A percentile compares a stretch with the other conserved stretches of the same genome.
Evolutionary conservation across 2,329 filamentous ascomycete species (phyloP).

Genomic region (Colletotrichum sp.): DNA sequence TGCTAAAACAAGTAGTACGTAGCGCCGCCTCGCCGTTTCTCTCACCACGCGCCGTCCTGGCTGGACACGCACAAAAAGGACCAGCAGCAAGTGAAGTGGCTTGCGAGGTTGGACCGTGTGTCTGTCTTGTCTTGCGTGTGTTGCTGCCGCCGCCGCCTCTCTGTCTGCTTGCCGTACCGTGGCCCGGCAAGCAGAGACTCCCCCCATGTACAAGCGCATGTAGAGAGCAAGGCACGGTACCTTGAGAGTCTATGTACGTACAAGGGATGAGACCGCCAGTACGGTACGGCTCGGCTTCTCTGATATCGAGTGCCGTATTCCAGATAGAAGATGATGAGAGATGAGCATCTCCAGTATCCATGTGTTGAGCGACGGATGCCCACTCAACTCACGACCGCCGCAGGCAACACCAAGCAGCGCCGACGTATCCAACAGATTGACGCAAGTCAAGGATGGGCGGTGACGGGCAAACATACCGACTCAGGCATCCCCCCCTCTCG

Average conservation of each 20-base stretch:
- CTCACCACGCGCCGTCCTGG: constrained; percentile 11
- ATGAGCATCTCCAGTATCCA: not conserved
- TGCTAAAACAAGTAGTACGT: not conserved
- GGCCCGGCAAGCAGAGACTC: not conserved
- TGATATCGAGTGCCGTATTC: not conserved
- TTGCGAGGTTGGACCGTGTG: not conserved
- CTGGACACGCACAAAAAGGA: not conserved
- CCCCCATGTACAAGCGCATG: not conserved
- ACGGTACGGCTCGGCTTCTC: not conserved
- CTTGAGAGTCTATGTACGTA: not conserved
- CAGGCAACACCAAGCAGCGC: not conserved
- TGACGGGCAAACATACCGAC: constrained; percentile 4
- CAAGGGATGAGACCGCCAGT: not conserved
- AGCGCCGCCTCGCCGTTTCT: constrained; percentile 4
- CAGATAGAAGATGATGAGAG: not conserved
- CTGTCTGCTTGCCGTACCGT: not conserved
- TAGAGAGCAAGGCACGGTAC: not conserved
- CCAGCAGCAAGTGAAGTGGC: not conserved
- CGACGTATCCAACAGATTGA: not conserved
- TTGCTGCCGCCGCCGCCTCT: not conserved
- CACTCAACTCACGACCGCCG: not conserved
- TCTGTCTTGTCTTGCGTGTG: not conserved
- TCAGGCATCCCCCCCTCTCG: not conserved
- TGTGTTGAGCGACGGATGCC: not conserved
- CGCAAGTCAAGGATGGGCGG: constrained; percentile 9